Percentiles rank a stretch among this genome's conserved stretches.
phyloP scores from a whole-genome alignment of 257 asterid species.

The Anisodus tanguticus region DNA sequence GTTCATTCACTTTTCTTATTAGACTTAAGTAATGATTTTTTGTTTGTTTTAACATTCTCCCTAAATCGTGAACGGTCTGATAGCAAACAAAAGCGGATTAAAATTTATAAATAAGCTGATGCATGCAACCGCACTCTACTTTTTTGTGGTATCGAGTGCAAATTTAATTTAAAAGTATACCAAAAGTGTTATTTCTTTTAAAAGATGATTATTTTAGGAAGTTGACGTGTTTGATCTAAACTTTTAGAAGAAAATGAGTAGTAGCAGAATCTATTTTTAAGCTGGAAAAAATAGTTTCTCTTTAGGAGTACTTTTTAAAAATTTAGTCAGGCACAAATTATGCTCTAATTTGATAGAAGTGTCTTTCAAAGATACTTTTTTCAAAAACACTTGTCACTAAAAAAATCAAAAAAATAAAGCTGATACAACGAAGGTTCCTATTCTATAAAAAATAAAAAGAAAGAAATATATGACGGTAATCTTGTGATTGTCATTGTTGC shows the following conservation, averaged over 20 bases:
- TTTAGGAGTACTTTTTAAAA: neutral
- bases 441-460: too few relatives aligned
- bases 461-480: too few relatives aligned
- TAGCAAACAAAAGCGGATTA: neutral
- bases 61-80: neutral
- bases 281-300: neutral
- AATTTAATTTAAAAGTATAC: neutral
- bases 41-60: neutral
- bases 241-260: neutral
- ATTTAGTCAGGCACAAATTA: neutral
- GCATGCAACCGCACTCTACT: neutral
- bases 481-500: neutral
- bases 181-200: neutral
- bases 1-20: too few relatives aligned
- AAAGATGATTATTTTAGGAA: neutral
- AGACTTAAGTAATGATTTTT: too few relatives aligned
- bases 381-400: too few relatives aligned
- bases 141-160: neutral
- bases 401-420: too few relatives aligned
- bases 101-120: neutral
- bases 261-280: neutral
- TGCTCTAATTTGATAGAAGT: neutral
- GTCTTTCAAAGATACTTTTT: neutral
- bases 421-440: neutral
- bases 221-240: neutral